phyloP scores from a whole-genome alignment of 2,329 filamentous ascomycete species.

The Stachybotrys chlorohalonatus region DNA sequence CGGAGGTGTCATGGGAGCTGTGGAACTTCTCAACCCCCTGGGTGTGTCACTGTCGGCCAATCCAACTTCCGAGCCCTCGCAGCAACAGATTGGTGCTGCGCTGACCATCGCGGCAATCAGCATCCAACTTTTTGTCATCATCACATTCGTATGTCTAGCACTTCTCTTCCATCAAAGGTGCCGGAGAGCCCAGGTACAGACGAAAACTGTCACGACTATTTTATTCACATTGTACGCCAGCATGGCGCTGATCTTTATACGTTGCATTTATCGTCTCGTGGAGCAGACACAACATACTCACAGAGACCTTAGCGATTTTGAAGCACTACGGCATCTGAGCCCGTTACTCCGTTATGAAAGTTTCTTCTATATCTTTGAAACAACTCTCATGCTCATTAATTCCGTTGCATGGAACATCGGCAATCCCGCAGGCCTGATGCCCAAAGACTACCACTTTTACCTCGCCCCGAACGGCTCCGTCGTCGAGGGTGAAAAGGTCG shows the following conservation, averaged over 20 bases:
- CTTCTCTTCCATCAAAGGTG: constrained; percentile 34
- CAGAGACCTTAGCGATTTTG: constrained; percentile 5
- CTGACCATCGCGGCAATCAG: constrained; percentile 32
- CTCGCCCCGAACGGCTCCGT: constrained; percentile 34
- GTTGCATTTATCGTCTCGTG: constrained; percentile 46
- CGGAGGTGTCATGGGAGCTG: constrained; percentile 30
- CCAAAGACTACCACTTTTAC: constrained; percentile 34
- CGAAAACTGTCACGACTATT: not conserved
- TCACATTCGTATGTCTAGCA: constrained; percentile 33
- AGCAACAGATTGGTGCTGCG: constrained; percentile 23
- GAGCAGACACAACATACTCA: constrained; percentile 25
- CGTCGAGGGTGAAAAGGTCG: not conserved
- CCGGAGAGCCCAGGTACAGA: not conserved
- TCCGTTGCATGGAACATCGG: constrained; percentile 35
- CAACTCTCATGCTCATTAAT: constrained; percentile 39
- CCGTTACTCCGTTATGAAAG: constrained; percentile 42
- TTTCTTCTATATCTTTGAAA: constrained; percentile 49
- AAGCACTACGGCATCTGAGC: constrained; percentile 14
- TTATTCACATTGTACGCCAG: constrained; percentile 33
- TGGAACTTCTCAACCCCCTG: constrained; percentile 37
- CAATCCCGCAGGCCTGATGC: constrained; percentile 40
- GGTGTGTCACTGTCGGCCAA: constrained; percentile 32
- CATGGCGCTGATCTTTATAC: constrained; percentile 34
- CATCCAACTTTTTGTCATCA: constrained; percentile 38
- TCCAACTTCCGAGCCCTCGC: constrained; percentile 13